Conservation (phyloP, 345 rosid species). For the Arabidopsis arenosa region DNA sequence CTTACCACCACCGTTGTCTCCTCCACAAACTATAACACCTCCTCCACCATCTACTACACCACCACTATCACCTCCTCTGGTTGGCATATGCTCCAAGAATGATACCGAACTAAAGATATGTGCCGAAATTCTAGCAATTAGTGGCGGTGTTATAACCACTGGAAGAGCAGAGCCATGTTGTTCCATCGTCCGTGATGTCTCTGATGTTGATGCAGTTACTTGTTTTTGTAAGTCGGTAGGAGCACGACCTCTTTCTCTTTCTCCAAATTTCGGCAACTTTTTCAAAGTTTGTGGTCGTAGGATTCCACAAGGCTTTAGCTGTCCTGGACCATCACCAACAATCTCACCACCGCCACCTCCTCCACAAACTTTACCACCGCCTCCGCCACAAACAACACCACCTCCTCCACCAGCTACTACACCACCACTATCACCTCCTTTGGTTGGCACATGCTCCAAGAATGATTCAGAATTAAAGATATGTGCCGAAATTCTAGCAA, state of each 20-base stretch:
- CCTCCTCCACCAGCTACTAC: not conserved
- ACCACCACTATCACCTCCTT: slow-evolving; percentile 2
- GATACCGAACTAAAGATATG: not conserved
- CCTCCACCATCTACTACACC: slow-evolving; percentile 1
- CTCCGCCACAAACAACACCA: not conserved
- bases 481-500: not conserved
- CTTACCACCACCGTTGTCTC: not conserved
- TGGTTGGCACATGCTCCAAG: not conserved
- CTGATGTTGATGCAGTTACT: slow-evolving; percentile 2
- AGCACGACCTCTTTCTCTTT: not conserved
- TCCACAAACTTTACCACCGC: not conserved
- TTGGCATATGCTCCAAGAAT: not conserved
- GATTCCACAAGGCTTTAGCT: slow-evolving; percentile 4
- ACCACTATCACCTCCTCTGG: not conserved
- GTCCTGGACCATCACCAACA: not conserved
- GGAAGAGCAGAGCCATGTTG: slow-evolving; percentile 1
- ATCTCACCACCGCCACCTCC: not conserved
- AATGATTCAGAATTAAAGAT: not conserved
- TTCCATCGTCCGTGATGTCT: not conserved
- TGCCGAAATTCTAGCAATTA: not conserved
- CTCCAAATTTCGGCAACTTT: not conserved
- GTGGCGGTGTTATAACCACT: not conserved
- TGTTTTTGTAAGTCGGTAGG: not conserved
- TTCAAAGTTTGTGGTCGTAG: not conserved
- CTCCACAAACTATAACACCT: not conserved